Conservation (phyloP, 495 filamentous ascomycete genomes). For the Melanomma pulvis-pyrius region DNA sequence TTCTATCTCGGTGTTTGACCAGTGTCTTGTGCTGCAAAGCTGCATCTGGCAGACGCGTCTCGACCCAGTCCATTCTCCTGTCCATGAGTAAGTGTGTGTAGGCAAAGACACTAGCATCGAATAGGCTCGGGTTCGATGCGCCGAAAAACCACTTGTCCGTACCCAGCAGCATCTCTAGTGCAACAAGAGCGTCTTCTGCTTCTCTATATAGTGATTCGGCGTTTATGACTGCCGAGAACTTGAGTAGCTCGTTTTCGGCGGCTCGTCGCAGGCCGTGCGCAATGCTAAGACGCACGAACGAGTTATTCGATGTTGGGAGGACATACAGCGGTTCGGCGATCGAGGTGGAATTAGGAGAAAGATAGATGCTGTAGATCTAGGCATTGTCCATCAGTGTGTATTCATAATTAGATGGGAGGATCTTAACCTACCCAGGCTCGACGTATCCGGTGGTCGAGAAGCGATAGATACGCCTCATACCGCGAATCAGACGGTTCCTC, state of each 20-base stretch:
- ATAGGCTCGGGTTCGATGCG: constrained; percentile 63
- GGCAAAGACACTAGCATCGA: constrained; percentile 87
- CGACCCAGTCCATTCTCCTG: constrained; percentile 57
- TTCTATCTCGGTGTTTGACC: constrained; percentile 57
- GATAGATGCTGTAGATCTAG: constrained; percentile 79
- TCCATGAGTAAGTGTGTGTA: constrained; percentile 84
- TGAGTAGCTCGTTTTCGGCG: constrained; percentile 71
- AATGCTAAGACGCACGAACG: constrained; percentile 63
- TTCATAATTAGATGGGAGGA: not conserved
- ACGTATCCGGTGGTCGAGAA: constrained; percentile 79
- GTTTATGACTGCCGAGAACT: constrained; percentile 63
- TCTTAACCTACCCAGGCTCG: constrained; percentile 73
- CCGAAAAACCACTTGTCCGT: constrained; percentile 70
- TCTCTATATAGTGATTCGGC: constrained; percentile 65
- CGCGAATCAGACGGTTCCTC: constrained; percentile 61
- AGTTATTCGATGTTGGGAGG: constrained; percentile 60
- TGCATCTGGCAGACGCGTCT: constrained; percentile 35
- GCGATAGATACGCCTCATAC: constrained; percentile 76
- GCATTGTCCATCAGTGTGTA: constrained; percentile 6
- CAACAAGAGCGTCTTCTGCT: constrained; percentile 71
- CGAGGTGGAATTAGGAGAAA: constrained; percentile 62
- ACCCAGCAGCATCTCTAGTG: constrained; percentile 70
- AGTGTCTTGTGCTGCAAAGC: constrained; percentile 52
- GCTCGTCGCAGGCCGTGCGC: constrained; percentile 68
- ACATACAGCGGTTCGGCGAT: constrained; percentile 74